Base-by-base conservation (phyloP, 1,284 basidiomycete species). In the Ceratobasidium sp. region DNA sequence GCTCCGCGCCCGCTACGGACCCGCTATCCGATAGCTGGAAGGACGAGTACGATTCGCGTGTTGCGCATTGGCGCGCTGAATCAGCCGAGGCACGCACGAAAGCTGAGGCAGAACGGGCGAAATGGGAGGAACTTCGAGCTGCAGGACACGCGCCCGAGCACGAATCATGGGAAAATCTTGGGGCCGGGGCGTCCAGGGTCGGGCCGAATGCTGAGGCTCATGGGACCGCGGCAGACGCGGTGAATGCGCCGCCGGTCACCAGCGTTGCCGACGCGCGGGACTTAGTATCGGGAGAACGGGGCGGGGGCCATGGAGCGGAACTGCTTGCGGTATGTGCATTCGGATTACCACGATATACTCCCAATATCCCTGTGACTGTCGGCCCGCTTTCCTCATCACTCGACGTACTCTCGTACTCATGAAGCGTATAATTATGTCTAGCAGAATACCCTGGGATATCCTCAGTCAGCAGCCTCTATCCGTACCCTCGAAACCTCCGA, bases 81-180 rank as follows among this genome's bases (percentile, higher is more conserved):
- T 89, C 88, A 31, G 87, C 90, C 35, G 85, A 87, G 71, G 88
- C 88, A 49, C 87, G 92, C 58, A 81, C 85, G 73, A 92, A 89
- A 76, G 90, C 91, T 7, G 88, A 90, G 78, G 83, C 82, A 70
- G 87, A 88, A 75, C 86, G 91, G n/a, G 83, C 84, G 50, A 80
- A 83, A 69, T 91, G 91, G 86, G 91, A 92, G 76, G 82, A 52
- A 29, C 57, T 50, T 27, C 67, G 69, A 47, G 72, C 72, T 0
- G 73, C 75, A 27, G 73, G 69, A 7, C 72, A 70, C 29, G 72
- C 68, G 49, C 72, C 71, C n/a, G 69, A 53, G 6, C 69, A 75
- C 56, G 62, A 69, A 8, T 71, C 65, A 34, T 72, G 71, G 31
- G 70, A 74, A 60, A 74, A 74, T 70, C 75, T 75, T 52, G 71